Evolutionary conservation across 768 basidiomycete genomes (phyloP).

Genomic region (Agrocybe pediades): DNA sequence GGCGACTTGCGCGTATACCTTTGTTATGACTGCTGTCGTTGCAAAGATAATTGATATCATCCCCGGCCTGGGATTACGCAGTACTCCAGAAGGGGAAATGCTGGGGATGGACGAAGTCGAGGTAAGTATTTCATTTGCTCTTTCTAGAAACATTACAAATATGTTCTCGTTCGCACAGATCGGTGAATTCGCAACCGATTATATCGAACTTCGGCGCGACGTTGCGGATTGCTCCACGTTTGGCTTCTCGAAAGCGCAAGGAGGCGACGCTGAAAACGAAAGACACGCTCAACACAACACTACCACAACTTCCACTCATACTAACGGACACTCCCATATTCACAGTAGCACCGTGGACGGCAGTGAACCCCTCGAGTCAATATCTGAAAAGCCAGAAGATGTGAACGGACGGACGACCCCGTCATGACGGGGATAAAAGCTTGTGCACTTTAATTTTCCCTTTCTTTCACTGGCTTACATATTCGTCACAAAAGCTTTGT

Average conservation of each 20-base stretch:
- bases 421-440: slow-evolving; percentile 6
- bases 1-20: slow-evolving; percentile 59
- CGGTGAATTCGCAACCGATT: slow-evolving; percentile 70
- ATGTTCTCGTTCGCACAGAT: slow-evolving; percentile 38
- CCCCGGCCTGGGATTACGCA: slow-evolving; percentile 58
- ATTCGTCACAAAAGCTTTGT: too few species aligned
- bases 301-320: slow-evolving; percentile 7
- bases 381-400: slow-evolving; percentile 33
- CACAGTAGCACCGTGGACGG: neutral
- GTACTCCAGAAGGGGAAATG: slow-evolving; percentile 55
- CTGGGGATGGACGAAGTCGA: slow-evolving; percentile 74
- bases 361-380: slow-evolving; percentile 16
- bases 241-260: slow-evolving; percentile 29
- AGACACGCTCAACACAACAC: slow-evolving; percentile 13
- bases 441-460: slow-evolving; percentile 1
- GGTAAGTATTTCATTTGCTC: slow-evolving; percentile 36
- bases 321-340: slow-evolving; percentile 1
- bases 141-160: neutral
- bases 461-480: neutral
- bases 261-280: slow-evolving; percentile 36
- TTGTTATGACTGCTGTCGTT: slow-evolving; percentile 62
- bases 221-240: slow-evolving; percentile 55
- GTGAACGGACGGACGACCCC: slow-evolving; percentile 10
- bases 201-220: slow-evolving; percentile 70
- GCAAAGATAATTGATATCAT: slow-evolving; percentile 57